Evolutionary conservation across 495 filamentous ascomycete genomes (phyloP).

Genomic region (Jackrogersella multiformis): DNA sequence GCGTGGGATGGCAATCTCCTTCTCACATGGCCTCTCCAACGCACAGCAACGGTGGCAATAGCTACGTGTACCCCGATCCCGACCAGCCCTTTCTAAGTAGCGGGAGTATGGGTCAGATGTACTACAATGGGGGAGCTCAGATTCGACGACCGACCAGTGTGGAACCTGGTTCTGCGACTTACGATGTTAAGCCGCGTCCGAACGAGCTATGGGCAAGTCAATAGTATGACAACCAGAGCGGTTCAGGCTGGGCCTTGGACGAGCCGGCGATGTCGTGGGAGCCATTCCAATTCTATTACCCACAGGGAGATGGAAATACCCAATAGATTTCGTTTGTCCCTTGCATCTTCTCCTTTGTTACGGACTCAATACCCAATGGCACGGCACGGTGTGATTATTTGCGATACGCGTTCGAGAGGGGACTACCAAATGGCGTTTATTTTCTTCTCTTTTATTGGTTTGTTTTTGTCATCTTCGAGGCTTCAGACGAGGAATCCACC

Average conservation of each 20-base stretch:
- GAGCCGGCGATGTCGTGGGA: not conserved
- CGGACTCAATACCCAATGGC: constrained; percentile 40
- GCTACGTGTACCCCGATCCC: constrained; percentile 77
- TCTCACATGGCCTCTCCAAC: constrained; percentile 72
- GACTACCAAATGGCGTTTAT: constrained; percentile 42
- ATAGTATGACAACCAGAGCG: constrained; percentile 36
- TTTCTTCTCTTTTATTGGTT: constrained; percentile 25
- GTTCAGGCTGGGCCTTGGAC: not conserved
- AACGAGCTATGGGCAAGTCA: constrained; percentile 47
- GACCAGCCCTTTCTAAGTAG: constrained; percentile 61
- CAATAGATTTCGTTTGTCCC: constrained; percentile 35
- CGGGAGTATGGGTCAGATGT: constrained; percentile 66
- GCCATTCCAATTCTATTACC: not conserved
- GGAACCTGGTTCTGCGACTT: constrained; percentile 70
- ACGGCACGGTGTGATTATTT: constrained; percentile 35
- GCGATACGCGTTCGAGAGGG: constrained; percentile 29
- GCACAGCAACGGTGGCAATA: constrained; percentile 63
- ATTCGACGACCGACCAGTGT: constrained; percentile 75
- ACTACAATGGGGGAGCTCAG: constrained; percentile 70
- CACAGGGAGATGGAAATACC: no score
- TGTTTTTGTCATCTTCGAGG: constrained; percentile 2
- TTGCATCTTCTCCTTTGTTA: constrained; percentile 38
- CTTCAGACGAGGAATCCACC: constrained; percentile 20
- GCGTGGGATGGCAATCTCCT: constrained; percentile 77
- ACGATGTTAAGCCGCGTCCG: constrained; percentile 66